These are phyloP conservation scores for Filobasidium floriforme DNA, from an alignment of 768 basidiomycete species.

Conservation along the genomic window DNA sequence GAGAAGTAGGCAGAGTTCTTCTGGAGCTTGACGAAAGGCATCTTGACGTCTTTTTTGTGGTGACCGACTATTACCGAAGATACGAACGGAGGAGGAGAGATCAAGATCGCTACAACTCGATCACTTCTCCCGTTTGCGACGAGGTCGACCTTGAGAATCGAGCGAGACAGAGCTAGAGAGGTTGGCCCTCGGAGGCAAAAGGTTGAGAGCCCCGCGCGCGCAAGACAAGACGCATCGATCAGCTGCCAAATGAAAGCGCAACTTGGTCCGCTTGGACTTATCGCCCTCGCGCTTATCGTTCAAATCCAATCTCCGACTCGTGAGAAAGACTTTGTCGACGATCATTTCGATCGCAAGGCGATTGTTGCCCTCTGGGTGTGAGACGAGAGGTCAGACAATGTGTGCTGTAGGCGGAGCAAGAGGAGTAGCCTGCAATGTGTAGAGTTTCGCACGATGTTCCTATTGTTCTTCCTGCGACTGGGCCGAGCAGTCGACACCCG, in stretches of 20 bases:
- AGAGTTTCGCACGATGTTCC: no score
- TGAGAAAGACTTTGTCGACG: no score
- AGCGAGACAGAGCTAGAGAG: neutral
- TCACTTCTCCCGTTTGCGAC: neutral
- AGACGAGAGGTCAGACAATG: no score
- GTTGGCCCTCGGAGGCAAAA: neutral
- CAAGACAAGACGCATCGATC: no score
- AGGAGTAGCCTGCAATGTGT: no score
- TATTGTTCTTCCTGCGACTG: no score
- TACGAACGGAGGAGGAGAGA: neutral
- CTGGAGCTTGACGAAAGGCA: conserved; percentile 95
- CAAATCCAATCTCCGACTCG: conserved; percentile 1
- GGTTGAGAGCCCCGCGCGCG: no score
- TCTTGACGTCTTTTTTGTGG: conserved; percentile 28
- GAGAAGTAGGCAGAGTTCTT: conserved; percentile 98
- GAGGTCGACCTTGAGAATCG: neutral
- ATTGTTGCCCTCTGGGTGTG: no score
- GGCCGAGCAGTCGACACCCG: no score
- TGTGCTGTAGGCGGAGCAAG: no score
- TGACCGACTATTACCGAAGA: conserved; percentile 9
- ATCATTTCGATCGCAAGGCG: no score
- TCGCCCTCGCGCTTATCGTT: conserved; percentile 1
- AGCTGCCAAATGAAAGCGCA: neutral
- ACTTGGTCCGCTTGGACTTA: neutral
- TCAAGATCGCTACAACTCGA: neutral